Evolutionary conservation across 2,329 filamentous ascomycete genomes (phyloP), one percentile per base, ranked within the genome.

Genomic region (Fusarium fracticaudum): DNA sequence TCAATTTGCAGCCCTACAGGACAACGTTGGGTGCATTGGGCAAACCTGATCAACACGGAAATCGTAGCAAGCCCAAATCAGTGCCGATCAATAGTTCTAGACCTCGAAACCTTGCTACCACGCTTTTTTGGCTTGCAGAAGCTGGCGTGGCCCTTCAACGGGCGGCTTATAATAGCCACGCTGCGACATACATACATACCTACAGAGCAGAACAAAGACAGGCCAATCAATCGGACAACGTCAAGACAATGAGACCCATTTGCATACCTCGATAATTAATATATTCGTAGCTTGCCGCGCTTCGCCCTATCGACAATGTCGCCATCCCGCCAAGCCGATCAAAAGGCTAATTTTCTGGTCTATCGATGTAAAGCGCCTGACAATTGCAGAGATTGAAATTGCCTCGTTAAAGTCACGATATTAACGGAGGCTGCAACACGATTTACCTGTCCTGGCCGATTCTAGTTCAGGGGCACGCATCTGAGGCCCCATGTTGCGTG

Each of bases 391-490:
- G 31, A 29, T 33, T 65, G 63, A 74, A 72, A 74, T 74, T 74
- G 45, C 60, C 37, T 55, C 45, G 59, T 65, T 43, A 48, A 69
- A 50, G 38, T 75, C 50, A 66, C 60, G 47, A 50, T 41, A 69
- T 54, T 53, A 44, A 59, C 33, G 33, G 57, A 59, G 33, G 10
- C 9, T 48, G 44, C 31, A 47, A 60, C 37, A 61, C 35, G 35
- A 60, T 48, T 60, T 61, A 26, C 43, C 43, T 61, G n/a, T 22
- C 51, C 26, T 41, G 54, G 33, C 50, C 57, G 55, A 63, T 61
- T 68, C 60, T 76, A 76, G 71, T 43, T 76, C 73, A 76, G 73
- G 73, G 73, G 73, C 67, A 74, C 59, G 51, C 60, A 64, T 70
- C 57, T 65, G 45, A 41, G 55, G 61, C 67, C 59, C 71, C 72